Evolutionary conservation across 2,329 filamentous ascomycete genomes (phyloP).

Genomic region (Phymatotrichopsis omnivora): DNA sequence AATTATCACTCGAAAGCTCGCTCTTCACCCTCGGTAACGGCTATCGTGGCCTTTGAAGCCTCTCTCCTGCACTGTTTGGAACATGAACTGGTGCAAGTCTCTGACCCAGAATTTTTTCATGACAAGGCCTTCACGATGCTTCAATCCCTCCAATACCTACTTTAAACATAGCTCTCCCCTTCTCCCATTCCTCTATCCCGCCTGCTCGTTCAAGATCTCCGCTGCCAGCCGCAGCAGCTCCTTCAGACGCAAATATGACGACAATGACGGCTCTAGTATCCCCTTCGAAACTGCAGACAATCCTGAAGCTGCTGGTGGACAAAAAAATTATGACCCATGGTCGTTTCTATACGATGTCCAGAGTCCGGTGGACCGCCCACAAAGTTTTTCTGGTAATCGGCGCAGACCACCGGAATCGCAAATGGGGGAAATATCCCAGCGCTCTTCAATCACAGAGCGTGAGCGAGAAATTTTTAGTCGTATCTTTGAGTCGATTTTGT

Average conservation of each 20-base stretch:
- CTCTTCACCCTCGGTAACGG: too few species aligned
- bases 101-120: not conserved
- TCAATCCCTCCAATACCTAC: not conserved
- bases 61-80: too few species aligned
- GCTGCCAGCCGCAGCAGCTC: not conserved
- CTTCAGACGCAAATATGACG: not conserved
- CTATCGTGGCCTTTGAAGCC: too few species aligned
- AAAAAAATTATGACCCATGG: conserved; percentile 18
- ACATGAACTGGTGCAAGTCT: not conserved
- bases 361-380: not conserved
- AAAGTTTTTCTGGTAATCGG: conserved; percentile 7
- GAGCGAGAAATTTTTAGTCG: conserved; percentile 27
- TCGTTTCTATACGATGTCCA: conserved; percentile 20
- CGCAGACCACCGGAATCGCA: not conserved
- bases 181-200: conserved; percentile 17
- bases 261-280: conserved; percentile 5
- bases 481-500: conserved; percentile 27
- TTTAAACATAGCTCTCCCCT: too few species aligned
- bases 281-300: conserved; percentile 5
- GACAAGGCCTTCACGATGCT: not conserved
- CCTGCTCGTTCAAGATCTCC: not conserved
- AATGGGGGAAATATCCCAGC: not conserved
- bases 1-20: too few species aligned
- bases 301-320: not conserved
- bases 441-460: conserved; percentile 20